Conservation (phyloP, 108 stramenopile genomes). For the Aureococcus anophagefferens region DNA sequence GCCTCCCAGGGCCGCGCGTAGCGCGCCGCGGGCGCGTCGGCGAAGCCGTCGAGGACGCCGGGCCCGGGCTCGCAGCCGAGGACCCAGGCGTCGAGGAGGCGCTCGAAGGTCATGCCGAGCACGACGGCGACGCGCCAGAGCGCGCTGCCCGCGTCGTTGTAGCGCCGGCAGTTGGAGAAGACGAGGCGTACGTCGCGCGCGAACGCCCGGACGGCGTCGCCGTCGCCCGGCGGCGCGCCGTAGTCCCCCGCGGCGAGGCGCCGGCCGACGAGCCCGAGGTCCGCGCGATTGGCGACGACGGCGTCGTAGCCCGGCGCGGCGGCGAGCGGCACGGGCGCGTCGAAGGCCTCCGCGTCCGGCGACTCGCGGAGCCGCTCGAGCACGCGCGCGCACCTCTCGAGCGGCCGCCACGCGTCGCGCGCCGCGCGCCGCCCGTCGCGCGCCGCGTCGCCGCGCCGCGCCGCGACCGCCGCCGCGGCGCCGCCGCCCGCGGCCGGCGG, state of each 20-base stretch:
- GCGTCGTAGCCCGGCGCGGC: conserved; percentile 72
- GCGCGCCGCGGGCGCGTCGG: no score
- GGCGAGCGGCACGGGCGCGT: conserved; percentile 66
- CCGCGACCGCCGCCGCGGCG: no score
- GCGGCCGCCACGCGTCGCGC: conserved; percentile 79
- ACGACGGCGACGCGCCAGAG: conserved; percentile 72
- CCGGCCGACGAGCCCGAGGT: conserved; percentile 65
- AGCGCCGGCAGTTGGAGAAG: conserved; percentile 83
- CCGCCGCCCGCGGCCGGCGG: no score
- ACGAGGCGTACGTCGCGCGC: conserved; percentile 72
- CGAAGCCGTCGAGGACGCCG: conserved; percentile 63
- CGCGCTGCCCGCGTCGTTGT: conserved; percentile 71
- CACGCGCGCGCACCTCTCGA: conserved; percentile 62
- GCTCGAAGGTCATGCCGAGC: conserved; percentile 81
- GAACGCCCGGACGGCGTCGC: conserved; percentile 63
- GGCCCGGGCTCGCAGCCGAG: conserved; percentile 53
- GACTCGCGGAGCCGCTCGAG: conserved; percentile 56
- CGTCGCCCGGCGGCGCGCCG: conserved; percentile 48
- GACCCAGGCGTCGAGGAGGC: conserved; percentile 80
- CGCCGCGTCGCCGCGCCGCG: no score
- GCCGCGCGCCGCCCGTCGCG: no score
- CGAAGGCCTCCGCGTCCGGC: conserved; percentile 67
- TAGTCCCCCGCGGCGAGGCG: conserved; percentile 39
- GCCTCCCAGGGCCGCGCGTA: conserved; percentile 79
- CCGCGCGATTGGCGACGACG: conserved; percentile 71